phyloP scores from a whole-genome alignment of 2,329 filamentous ascomycete species.

The Emmonsiellopsis sp. region DNA sequence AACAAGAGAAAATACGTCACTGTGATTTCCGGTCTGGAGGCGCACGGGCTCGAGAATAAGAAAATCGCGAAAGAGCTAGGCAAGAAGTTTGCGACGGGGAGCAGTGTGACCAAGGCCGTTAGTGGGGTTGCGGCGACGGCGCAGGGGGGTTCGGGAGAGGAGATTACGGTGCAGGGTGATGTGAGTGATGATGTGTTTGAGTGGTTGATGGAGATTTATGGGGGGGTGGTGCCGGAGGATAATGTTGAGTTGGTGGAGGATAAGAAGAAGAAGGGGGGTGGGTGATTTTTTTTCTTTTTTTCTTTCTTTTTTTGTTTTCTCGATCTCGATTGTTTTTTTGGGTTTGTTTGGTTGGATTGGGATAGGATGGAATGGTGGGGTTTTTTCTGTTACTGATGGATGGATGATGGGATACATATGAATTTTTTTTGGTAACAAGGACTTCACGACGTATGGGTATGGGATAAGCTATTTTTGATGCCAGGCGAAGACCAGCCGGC shows the following conservation, averaged over 20 bases:
- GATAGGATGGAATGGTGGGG: too few relatives aligned
- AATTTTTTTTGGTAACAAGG: too few relatives aligned
- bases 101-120: slow-evolving; percentile 80
- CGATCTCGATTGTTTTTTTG: neutral
- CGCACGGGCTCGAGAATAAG: slow-evolving; percentile 86
- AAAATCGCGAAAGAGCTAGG: slow-evolving; percentile 94
- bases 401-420: too few relatives aligned
- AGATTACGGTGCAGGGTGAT: slow-evolving; percentile 97
- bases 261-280: slow-evolving; percentile 71
- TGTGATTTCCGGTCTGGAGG: slow-evolving; percentile 79
- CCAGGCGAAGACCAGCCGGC: too few relatives aligned
- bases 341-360: neutral
- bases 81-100: slow-evolving; percentile 96
- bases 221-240: slow-evolving; percentile 77
- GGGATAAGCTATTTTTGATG: too few relatives aligned
- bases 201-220: slow-evolving; percentile 78
- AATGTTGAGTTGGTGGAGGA: slow-evolving; percentile 94
- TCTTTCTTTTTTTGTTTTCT: neutral
- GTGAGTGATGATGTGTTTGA: slow-evolving; percentile 91
- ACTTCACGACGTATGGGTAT: too few relatives aligned
- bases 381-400: too few relatives aligned
- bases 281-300: neutral
- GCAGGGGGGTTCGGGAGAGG: slow-evolving; percentile 45
- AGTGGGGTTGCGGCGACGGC: slow-evolving; percentile 48
- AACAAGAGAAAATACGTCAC: slow-evolving; percentile 98